These are phyloP conservation scores for Rhododendron henanense DNA, from an alignment of 148 eudicot species.

Conservation along the genomic window DNA sequence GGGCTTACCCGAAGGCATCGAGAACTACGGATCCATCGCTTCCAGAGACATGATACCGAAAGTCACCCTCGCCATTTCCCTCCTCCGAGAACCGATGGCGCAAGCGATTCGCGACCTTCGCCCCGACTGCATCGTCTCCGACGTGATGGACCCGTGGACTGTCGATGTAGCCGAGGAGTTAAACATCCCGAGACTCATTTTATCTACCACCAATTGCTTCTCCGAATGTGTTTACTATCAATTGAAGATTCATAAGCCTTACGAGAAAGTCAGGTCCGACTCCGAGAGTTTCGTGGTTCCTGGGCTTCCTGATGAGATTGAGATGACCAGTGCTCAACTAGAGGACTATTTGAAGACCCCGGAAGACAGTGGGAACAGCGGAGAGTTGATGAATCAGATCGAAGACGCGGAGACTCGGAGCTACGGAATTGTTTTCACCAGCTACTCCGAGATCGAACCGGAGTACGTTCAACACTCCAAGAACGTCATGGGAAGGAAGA, in stretches of 20 bases:
- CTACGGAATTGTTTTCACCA: slow-evolving; percentile 30
- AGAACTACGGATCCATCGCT: slow-evolving; percentile 18
- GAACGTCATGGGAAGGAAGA: slow-evolving; percentile 16
- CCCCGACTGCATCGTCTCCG: slow-evolving; percentile 39
- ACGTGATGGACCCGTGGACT: slow-evolving; percentile 26
- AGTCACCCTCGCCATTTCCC: slow-evolving; percentile 5
- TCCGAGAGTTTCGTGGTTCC: slow-evolving; percentile 31
- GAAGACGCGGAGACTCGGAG: slow-evolving; percentile 29
- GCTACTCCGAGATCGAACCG: slow-evolving; percentile 30
- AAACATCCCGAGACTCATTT: slow-evolving; percentile 29
- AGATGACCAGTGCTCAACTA: slow-evolving; percentile 17
- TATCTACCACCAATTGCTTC: slow-evolving; percentile 26
- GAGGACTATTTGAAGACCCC: slow-evolving; percentile 5
- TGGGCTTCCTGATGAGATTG: slow-evolving; percentile 27
- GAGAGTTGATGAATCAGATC: not conserved
- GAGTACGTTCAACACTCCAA: slow-evolving; percentile 33
- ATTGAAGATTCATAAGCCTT: slow-evolving; percentile 19
- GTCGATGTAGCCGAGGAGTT: slow-evolving; percentile 31
- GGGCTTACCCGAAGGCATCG: slow-evolving; percentile 28
- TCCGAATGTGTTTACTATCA: slow-evolving; percentile 8
- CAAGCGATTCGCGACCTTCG: slow-evolving; percentile 12
- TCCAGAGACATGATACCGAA: slow-evolving; percentile 1
- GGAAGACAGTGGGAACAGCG: not conserved
- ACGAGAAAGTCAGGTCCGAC: slow-evolving; percentile 9
- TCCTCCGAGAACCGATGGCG: slow-evolving; percentile 25